Conservation (phyloP, 1,284 basidiomycete species). For the Rhodotorula sp. region DNA sequence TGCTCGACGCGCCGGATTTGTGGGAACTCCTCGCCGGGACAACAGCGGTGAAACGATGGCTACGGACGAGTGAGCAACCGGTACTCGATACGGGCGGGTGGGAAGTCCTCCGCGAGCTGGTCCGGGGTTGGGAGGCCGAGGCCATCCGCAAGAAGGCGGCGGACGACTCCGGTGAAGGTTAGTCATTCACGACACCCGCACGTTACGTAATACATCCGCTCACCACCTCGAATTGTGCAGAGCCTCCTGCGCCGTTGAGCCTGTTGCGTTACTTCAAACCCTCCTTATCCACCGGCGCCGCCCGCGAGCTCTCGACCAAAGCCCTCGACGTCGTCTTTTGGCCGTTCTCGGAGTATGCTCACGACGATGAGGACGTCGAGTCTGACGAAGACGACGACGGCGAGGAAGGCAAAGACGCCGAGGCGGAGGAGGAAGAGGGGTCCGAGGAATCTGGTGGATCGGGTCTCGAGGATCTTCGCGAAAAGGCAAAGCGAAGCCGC, state of each 20-base stretch:
- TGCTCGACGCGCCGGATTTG: constrained; percentile 13
- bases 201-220: no score
- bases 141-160: neutral
- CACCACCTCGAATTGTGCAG: no score
- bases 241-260: constrained; percentile 10
- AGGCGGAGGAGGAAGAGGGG: no score
- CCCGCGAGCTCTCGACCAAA: constrained; percentile 19
- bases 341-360: constrained; percentile 13
- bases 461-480: neutral
- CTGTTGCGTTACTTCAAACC: constrained; percentile 32
- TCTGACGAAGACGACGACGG: neutral
- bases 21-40: constrained; percentile 33
- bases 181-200: no score
- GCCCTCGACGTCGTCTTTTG: constrained; percentile 32
- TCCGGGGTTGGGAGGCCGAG: constrained; percentile 28
- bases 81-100: constrained; percentile 17
- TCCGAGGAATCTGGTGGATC: neutral
- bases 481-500: neutral
- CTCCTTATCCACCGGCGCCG: neutral
- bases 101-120: constrained; percentile 17
- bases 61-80: constrained; percentile 13
- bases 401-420: no score
- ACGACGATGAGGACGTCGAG: constrained; percentile 10
- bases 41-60: neutral
- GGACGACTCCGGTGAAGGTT: neutral